Conservation (phyloP, 2,329 filamentous ascomycete species). For the Diplodia scrobiculata region DNA sequence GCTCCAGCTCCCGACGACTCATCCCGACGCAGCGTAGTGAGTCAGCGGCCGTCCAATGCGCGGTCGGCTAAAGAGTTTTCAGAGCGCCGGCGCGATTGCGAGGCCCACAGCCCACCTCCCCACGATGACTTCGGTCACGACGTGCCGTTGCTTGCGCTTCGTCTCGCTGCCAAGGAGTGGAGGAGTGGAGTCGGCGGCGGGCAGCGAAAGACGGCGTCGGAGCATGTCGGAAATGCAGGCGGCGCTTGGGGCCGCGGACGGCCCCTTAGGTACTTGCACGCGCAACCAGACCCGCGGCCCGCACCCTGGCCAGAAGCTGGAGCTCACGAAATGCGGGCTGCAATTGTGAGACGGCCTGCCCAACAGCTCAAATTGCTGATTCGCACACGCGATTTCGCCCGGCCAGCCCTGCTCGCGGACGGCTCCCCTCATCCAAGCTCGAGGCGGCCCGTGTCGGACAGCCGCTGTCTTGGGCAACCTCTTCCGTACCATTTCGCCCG, state of each 20-base stretch:
- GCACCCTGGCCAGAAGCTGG: conserved; percentile 21
- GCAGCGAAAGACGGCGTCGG: conserved; percentile 20
- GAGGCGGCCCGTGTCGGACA: conserved; percentile 21
- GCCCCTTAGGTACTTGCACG: conserved; percentile 5
- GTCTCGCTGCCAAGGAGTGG: conserved; percentile 26
- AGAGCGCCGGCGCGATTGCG: conserved; percentile 1
- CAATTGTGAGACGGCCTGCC: conserved; percentile 27
- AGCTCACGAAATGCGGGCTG: conserved; percentile 25
- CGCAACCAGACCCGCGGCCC: conserved; percentile 21
- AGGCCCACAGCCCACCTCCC: conserved; percentile 21
- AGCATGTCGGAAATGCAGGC: conserved; percentile 11
- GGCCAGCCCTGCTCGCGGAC: conserved; percentile 24
- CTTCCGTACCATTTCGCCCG: conserved; percentile 19
- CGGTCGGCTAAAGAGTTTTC: conserved; percentile 28
- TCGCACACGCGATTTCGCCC: conserved; percentile 22
- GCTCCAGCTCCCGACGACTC: conserved; percentile 15
- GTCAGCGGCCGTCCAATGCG: conserved; percentile 3
- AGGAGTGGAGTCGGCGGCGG: conserved; percentile 22
- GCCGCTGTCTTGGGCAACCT: conserved; percentile 21
- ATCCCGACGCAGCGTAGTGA: not conserved
- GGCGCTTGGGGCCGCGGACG: not conserved
- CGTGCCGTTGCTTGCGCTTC: conserved; percentile 15
- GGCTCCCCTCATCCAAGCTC: conserved; percentile 28
- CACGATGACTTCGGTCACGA: conserved; percentile 23
- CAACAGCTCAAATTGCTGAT: conserved; percentile 25